These are phyloP conservation scores for Arbutus unedo DNA, from an alignment of 148 eudicot genomes.

Conservation along the genomic window DNA sequence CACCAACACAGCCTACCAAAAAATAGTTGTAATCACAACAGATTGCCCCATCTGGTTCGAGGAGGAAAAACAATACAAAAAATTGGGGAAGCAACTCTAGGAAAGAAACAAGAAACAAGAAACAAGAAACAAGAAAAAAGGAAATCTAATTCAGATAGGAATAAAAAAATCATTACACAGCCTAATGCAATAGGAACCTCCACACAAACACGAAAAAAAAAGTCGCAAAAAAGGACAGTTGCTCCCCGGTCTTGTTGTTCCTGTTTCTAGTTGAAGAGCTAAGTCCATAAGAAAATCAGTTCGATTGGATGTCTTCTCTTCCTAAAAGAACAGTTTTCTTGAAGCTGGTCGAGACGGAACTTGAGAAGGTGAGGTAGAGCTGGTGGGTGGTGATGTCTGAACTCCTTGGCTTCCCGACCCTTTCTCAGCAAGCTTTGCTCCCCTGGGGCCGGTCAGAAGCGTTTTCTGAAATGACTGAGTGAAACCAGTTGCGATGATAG, in stretches of 20 bases:
- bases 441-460: slow-evolving; percentile 75
- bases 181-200: not conserved
- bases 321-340: slow-evolving; percentile 70
- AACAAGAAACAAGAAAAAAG: not conserved
- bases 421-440: slow-evolving; percentile 54
- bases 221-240: too few species aligned
- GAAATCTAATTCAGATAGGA: not conserved
- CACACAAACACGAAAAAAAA: not conserved
- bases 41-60: not conserved
- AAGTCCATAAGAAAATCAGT: too few species aligned
- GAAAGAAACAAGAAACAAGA: not conserved
- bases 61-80: too few species aligned
- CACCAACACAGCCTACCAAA: not conserved
- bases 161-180: slow-evolving; percentile 8
- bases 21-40: not conserved
- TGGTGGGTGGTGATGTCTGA: slow-evolving; percentile 34
- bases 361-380: slow-evolving; percentile 33
- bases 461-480: slow-evolving; percentile 90
- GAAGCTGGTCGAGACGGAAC: slow-evolving; percentile 49
- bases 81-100: not conserved
- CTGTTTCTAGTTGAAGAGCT: too few species aligned
- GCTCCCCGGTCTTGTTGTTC: too few species aligned
- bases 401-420: slow-evolving; percentile 37
- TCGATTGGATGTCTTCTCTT: too few species aligned
- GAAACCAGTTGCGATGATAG: slow-evolving; percentile 92